A percentile compares a stretch with the other conserved stretches of the same genome.
Conservation (phyloP, 345 rosid genomes). For the Hypericum androsaemum region DNA sequence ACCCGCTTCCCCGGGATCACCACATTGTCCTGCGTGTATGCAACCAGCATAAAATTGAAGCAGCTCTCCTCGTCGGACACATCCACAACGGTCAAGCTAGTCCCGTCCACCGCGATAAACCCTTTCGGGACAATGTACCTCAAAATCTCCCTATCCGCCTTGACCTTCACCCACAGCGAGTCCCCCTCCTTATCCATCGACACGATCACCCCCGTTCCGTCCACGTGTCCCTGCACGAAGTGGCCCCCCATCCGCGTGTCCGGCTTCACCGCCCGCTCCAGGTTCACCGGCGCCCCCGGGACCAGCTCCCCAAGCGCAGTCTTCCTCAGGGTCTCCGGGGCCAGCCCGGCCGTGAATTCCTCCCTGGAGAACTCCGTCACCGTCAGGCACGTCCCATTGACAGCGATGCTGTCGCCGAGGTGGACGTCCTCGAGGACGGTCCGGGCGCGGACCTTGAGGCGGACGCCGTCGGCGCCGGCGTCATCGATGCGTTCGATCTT, state of each 20-base stretch:
- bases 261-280: slow-evolving; percentile 83
- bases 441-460: slow-evolving; percentile 48
- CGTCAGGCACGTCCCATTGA: slow-evolving; percentile 80
- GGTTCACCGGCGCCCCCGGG: slow-evolving; percentile 63
- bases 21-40: slow-evolving; percentile 69
- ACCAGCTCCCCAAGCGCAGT: slow-evolving; percentile 59
- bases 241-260: slow-evolving; percentile 79
- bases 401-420: slow-evolving; percentile 79
- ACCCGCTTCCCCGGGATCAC: slow-evolving; percentile 60
- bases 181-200: slow-evolving; percentile 53
- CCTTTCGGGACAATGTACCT: slow-evolving; percentile 80
- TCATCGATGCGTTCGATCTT: slow-evolving; percentile 42
- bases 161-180: slow-evolving; percentile 82
- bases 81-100: slow-evolving; percentile 87
- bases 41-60: slow-evolving; percentile 77
- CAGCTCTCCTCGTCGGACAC: slow-evolving; percentile 67
- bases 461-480: slow-evolving; percentile 51
- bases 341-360: slow-evolving; percentile 60
- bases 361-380: slow-evolving; percentile 46
- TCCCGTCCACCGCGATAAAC: slow-evolving; percentile 77
- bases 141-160: slow-evolving; percentile 36
- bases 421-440: slow-evolving; percentile 55
- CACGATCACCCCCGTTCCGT: slow-evolving; percentile 76
- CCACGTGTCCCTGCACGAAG: slow-evolving; percentile 92
- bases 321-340: slow-evolving; percentile 74